A percentile compares a stretch with the other conserved stretches of the same genome.
Evolutionary conservation across 345 rosid genomes (phyloP).

Genomic region (Mallotus nudiflorus): DNA sequence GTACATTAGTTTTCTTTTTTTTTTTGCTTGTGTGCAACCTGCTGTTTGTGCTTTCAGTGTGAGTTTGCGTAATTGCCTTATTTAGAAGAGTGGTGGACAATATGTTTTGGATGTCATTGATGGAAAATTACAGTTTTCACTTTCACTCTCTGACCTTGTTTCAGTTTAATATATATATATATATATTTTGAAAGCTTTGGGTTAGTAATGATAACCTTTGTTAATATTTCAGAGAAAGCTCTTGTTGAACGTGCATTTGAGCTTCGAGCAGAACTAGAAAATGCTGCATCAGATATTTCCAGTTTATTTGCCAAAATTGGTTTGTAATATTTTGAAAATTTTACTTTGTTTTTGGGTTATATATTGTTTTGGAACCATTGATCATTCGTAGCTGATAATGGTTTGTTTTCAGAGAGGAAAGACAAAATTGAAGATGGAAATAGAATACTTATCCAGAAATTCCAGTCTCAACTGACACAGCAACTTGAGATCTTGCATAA

Average conservation of each 20-base stretch:
- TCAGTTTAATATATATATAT: too few species aligned
- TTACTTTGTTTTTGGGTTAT: conserved; percentile 5
- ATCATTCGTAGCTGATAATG: neutral
- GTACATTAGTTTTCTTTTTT: neutral
- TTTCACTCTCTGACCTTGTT: neutral
- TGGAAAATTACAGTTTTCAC: neutral
- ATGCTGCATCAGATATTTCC: conserved; percentile 84
- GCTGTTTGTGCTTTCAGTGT: neutral
- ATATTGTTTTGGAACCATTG: neutral
- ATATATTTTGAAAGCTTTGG: conserved; percentile 5
- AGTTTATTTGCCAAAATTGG: conserved; percentile 87
- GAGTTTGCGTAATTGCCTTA: neutral
- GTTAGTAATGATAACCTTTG: conserved; percentile 1
- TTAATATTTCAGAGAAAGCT: conserved; percentile 59
- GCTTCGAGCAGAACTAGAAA: conserved; percentile 81
- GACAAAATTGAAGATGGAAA: conserved; percentile 93
- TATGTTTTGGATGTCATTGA: neutral
- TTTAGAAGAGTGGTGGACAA: neutral
- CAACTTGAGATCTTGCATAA: conserved; percentile 87
- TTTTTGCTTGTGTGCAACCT: neutral
- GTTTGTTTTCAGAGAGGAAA: conserved; percentile 66
- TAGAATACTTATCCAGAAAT: conserved; percentile 63
- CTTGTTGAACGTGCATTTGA: conserved; percentile 85
- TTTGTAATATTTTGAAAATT: conserved; percentile 28
- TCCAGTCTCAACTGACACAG: conserved; percentile 79